Evolutionary conservation across 768 basidiomycete species (phyloP).

Genomic region (Suillus bovinus): DNA sequence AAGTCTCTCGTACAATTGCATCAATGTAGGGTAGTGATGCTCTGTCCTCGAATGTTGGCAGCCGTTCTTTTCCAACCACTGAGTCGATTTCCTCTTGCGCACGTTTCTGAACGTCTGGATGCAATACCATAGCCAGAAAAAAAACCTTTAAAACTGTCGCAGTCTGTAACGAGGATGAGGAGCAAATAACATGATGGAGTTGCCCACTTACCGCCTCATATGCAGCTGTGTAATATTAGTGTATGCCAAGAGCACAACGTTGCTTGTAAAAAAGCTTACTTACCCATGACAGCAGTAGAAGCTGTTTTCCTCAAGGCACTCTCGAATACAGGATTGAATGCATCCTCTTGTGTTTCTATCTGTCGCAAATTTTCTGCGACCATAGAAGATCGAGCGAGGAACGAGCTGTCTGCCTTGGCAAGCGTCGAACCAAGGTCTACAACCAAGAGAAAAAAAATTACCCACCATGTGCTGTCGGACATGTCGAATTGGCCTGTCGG

Average conservation of each 20-base stretch:
- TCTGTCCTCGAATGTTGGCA: constrained; percentile 17
- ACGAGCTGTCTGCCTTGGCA: not conserved
- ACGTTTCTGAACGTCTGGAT: constrained; percentile 16
- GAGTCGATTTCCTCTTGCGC: constrained; percentile 25
- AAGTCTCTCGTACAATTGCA: constrained; percentile 19
- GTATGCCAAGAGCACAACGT: not conserved
- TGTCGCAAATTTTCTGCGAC: constrained; percentile 16
- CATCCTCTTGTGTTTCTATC: constrained; percentile 17
- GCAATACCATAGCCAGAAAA: constrained; percentile 20
- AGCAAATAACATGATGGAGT: not conserved
- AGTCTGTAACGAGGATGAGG: constrained; percentile 12
- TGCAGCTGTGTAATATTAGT: constrained; percentile 1
- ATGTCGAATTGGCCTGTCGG: constrained; percentile 9
- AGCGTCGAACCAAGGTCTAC: not conserved
- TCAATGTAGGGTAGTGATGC: constrained; percentile 16
- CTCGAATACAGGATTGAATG: constrained; percentile 8
- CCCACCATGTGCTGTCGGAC: constrained; percentile 10
- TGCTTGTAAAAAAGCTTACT: not conserved
- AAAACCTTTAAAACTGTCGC: constrained; percentile 10
- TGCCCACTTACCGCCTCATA: constrained; percentile 13
- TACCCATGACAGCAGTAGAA: constrained; percentile 16
- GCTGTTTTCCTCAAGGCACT: constrained; percentile 14
- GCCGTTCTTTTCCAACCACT: constrained; percentile 19
- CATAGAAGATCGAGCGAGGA: constrained; percentile 8
- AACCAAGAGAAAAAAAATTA: not conserved